Base-by-base conservation (phyloP, 345 rosid genomes). In the Linum tenue region DNA sequence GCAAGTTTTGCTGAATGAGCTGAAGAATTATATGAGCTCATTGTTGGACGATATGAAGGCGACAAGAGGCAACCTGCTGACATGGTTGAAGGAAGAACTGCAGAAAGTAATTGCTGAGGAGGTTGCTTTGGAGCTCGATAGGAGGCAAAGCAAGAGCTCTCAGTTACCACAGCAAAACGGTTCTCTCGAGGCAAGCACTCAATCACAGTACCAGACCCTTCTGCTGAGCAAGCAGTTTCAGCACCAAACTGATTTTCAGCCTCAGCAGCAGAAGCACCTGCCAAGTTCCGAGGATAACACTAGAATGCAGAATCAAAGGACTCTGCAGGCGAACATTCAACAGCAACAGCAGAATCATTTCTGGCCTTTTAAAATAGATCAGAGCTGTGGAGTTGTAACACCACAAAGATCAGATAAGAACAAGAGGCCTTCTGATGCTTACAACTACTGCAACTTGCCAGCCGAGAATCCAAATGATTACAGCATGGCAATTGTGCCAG, bases 21-120 rank as follows among this genome's bases (percentile, higher is more conserved):
- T 79, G 53, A 73, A 70, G 22, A 81, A 39, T 48, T 70, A 79
- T 76, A 69, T 69, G 69, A 74, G 70, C 39, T 78, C 85, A 11
- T 74, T 87, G 59, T 35, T 85, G 37, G 79, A 81, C 68, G 88
- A 80, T 66, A 83, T 85, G 39, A 76, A 62, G 64, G 80, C 64
- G 41, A 73, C 81, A 7, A 77, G 85, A 67, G 75, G 75, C 56
- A 77, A 70, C 55, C 64, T 87, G 68, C 58, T 73, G 31, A 67
- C 67, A 39, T 77, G 84, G 84, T 78, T 83, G 90, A 74, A 69
- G 73, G 82, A 80, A 22, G 89, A 87, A 70, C 67, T 83, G 63
- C 72, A 66, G 62, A 78, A 80, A 59, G 35, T 80, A 73, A 73
- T 35, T 11, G 79, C 71, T 7, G 78, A 71, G 59, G 78, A 69